Evolutionary conservation across 352 stramenopile genomes (phyloP).

Genomic region (Pythium rishiriense): DNA sequence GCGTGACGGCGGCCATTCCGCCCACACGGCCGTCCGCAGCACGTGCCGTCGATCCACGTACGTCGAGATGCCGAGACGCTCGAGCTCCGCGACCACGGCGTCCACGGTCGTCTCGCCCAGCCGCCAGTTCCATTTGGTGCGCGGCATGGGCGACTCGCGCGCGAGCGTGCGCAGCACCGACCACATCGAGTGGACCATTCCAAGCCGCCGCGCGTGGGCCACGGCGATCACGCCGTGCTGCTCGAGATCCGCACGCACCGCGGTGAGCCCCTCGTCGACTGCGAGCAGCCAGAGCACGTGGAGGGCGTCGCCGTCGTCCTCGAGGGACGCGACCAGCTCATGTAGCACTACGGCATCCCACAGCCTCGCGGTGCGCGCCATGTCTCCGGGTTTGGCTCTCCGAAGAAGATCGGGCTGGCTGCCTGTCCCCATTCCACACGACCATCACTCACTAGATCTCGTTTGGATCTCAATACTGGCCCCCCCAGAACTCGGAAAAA

Average conservation of each 20-base stretch:
- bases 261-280: not conserved
- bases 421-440: no score
- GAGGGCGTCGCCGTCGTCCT: not conserved
- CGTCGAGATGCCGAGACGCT: not conserved
- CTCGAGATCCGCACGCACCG: not conserved
- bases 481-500: no score
- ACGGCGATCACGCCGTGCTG: not conserved
- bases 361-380: no score
- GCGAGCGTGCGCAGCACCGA: not conserved
- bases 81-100: not conserved
- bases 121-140: not conserved
- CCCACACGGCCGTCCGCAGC: no score
- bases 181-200: conserved; percentile 1
- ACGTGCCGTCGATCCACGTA: no score
- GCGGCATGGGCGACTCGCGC: no score
- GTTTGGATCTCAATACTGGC: no score
- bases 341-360: no score
- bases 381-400: no score
- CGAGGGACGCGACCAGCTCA: not conserved
- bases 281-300: not conserved
- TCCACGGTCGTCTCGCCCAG: not conserved
- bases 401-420: no score
- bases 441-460: no score
- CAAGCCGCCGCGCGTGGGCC: not conserved
- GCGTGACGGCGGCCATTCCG: no score